Percentiles rank a stretch among this genome's conserved stretches.
Conservation (phyloP, 495 filamentous ascomycete species). For the Hypoxylon crocopeplum region DNA sequence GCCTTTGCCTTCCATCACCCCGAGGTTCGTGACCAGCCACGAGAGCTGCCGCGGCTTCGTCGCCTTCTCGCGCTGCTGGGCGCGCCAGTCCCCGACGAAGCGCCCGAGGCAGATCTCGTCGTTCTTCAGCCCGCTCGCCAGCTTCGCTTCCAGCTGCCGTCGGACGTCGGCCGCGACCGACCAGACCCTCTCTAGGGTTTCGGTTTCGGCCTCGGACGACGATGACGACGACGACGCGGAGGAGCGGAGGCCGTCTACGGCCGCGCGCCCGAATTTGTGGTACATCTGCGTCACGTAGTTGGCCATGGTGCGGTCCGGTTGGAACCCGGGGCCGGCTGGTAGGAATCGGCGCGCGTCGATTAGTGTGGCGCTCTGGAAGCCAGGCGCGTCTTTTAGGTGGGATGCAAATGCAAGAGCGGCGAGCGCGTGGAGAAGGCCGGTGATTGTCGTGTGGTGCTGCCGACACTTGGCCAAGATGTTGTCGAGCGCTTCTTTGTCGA, state of each 20-base stretch:
- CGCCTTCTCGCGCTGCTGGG: slow-evolving; percentile 20
- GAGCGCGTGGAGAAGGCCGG: slow-evolving; percentile 36
- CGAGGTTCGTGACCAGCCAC: slow-evolving; percentile 38
- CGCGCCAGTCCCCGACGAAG: slow-evolving; percentile 25
- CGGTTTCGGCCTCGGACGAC: too few species aligned
- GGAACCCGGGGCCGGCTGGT: slow-evolving; percentile 17
- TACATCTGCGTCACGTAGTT: slow-evolving; percentile 27
- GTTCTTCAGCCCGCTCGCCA: slow-evolving; percentile 26
- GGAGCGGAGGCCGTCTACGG: too few species aligned
- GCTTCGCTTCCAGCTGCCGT: slow-evolving; percentile 15
- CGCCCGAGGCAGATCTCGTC: slow-evolving; percentile 25
- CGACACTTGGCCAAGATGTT: slow-evolving; percentile 26
- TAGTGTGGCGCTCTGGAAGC: slow-evolving; percentile 5
- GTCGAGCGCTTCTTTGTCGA: slow-evolving; percentile 12
- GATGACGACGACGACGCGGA: too few species aligned
- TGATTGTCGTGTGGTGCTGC: slow-evolving; percentile 29
- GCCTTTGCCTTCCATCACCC: slow-evolving; percentile 16
- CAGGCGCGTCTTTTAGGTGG: slow-evolving; percentile 7
- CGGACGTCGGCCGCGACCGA: slow-evolving; percentile 8
- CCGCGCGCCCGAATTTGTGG: slow-evolving; percentile 4
- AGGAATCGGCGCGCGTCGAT: slow-evolving; percentile 17
- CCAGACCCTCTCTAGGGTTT: slow-evolving; percentile 5
- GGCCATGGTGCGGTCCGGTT: slow-evolving; percentile 17
- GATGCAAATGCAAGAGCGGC: slow-evolving; percentile 19
- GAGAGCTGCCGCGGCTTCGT: slow-evolving; percentile 29